Evolutionary conservation across 306 rosid genomes (phyloP).

Genomic region (Glycyrrhiza uralensis): DNA sequence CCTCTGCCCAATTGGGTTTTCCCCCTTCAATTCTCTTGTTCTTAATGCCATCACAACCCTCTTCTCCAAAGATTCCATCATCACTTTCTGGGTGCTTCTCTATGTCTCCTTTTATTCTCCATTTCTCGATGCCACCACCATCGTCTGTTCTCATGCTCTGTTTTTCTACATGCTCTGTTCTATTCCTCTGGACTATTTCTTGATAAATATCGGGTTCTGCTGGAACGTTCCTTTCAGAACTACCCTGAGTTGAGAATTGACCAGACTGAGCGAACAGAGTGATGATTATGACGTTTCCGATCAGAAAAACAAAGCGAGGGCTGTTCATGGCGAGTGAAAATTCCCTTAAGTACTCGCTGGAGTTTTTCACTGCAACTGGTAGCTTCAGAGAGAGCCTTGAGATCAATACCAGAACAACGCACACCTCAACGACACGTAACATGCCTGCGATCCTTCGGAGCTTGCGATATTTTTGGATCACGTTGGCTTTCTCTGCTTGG

Average conservation of each 20-base stretch:
- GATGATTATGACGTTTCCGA: conserved; percentile 77
- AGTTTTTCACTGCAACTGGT: conserved; percentile 55
- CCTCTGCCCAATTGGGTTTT: neutral
- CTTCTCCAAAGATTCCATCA: neutral
- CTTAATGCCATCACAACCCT: neutral
- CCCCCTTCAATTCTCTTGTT: neutral
- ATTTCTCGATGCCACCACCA: neutral
- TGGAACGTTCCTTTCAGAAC: conserved; percentile 13
- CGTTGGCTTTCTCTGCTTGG: conserved; percentile 67
- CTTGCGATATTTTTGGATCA: conserved; percentile 45
- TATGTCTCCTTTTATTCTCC: neutral
- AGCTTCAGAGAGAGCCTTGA: conserved; percentile 56
- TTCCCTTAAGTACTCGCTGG: conserved; percentile 50
- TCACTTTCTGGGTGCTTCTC: neutral
- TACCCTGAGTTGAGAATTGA: conserved; percentile 38
- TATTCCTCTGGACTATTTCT: conserved; percentile 41
- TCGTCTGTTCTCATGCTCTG: neutral
- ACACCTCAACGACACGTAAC: conserved; percentile 56
- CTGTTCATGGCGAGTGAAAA: conserved; percentile 43
- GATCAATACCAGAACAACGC: conserved; percentile 48
- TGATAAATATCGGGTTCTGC: conserved; percentile 44
- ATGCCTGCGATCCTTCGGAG: conserved; percentile 47
- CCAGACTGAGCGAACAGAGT: conserved; percentile 63
- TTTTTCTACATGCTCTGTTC: conserved; percentile 5
- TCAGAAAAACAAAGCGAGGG: conserved; percentile 62